phyloP scores from a whole-genome alignment of 257 asterid species.

The Perilla frutescens region DNA sequence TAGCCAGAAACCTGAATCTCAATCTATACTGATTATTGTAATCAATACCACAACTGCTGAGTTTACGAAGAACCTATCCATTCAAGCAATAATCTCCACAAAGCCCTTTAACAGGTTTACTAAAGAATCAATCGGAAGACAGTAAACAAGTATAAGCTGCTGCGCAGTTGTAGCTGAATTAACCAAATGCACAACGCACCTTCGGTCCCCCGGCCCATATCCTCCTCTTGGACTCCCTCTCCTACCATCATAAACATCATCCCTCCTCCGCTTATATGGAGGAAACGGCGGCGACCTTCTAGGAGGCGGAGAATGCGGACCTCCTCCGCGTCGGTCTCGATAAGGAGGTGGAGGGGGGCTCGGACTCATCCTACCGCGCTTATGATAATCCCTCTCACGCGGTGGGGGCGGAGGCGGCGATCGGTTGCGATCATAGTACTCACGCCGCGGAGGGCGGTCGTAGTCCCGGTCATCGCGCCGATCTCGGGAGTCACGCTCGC shows the following conservation, averaged over 20 bases:
- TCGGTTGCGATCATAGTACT: slow-evolving; percentile 73
- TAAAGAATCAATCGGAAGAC: not conserved
- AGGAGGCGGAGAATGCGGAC: slow-evolving; percentile 74
- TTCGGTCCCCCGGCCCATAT: slow-evolving; percentile 78
- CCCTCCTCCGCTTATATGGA: slow-evolving; percentile 84
- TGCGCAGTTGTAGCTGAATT: not conserved
- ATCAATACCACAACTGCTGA: no score
- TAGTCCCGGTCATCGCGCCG: slow-evolving; percentile 80
- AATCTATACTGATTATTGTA: not conserved
- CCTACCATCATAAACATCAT: slow-evolving; percentile 75
- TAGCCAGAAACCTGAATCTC: slow-evolving; percentile 11
- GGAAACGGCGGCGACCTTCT: slow-evolving; percentile 67
- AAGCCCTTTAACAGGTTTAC: not conserved
- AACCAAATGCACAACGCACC: slow-evolving; percentile 50
- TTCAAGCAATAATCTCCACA: slow-evolving; percentile 2
- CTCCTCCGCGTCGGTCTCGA: slow-evolving; percentile 77
- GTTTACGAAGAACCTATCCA: not conserved
- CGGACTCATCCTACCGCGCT: slow-evolving; percentile 75
- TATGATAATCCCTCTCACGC: slow-evolving; percentile 68
- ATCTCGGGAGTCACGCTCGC: no score
- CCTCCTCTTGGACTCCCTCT: slow-evolving; percentile 97
- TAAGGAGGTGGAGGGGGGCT: slow-evolving; percentile 94
- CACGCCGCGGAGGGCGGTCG: slow-evolving; percentile 74
- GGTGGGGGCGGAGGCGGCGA: slow-evolving; percentile 73
- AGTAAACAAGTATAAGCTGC: not conserved